Base-by-base conservation (phyloP, 208 protist genomes). In the Crithidia brevicula region DNA sequence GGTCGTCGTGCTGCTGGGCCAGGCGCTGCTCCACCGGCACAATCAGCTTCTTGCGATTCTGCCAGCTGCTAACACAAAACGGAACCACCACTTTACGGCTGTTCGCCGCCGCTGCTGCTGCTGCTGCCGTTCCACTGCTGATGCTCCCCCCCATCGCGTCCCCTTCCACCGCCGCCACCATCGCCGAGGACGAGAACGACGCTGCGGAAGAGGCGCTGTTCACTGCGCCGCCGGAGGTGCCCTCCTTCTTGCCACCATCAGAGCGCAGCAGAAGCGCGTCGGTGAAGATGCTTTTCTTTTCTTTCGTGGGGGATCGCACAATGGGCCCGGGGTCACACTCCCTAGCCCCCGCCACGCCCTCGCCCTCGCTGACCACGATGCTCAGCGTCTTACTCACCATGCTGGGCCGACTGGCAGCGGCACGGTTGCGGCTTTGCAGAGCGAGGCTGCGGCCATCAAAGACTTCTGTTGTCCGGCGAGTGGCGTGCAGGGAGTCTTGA, bases 21-120 rank as follows among this genome's bases (percentile, higher is more conserved):
- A 91, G 60, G 15, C 86, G 84, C 74, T 92, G 76, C 64, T 92
- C 83, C n/a, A 95, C 71, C 2, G 89, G 79, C 13, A 95, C 80
- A 46, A 95, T 75, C 4, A 92, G 59, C 36, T 92, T 92, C 58
- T 91, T 91, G 58, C 88, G 87, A 53, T 95, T 95, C 40, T 81
- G 84, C 89, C 89, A 92, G 74, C 79, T 86, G 59, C 79, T 84
- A 38, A 92, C 79, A 28, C 79, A 83, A 53, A 91, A 91, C 4
- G 89, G 89, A 18, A 94, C 89, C 0, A 74, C 67, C 0, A 88
- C 76, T 25, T 67, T 74, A 30, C 59, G 58, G 11, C 20, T 57
- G 38, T 46, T 34, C 28, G 38, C 25, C 34, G 34, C 34, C 36
- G 36, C 36, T 40, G 36, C 36, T 40, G 36, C 36, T 16, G 42